phyloP scores from a whole-genome alignment of 2,329 filamentous ascomycete genomes.

The Xylaria sp. region DNA sequence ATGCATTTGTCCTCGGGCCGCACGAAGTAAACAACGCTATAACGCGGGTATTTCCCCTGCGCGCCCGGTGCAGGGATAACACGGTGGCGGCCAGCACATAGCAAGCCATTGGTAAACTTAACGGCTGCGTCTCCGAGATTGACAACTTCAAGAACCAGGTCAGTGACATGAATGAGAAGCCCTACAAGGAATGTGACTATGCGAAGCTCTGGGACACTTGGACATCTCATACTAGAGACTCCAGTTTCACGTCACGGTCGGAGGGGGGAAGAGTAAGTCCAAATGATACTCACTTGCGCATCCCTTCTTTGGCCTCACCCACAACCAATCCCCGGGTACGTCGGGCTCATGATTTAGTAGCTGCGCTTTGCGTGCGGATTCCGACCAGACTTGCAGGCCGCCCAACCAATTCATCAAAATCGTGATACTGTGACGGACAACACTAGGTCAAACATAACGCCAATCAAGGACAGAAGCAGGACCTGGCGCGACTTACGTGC shows the following conservation, averaged over 20 bases:
- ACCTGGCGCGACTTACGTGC: constrained; percentile 37
- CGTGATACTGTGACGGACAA: constrained; percentile 38
- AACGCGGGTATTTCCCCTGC: constrained; percentile 41
- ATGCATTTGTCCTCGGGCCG: constrained; percentile 41
- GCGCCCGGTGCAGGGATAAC: constrained; percentile 42
- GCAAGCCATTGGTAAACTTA: constrained; percentile 42
- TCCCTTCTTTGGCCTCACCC: constrained; percentile 44
- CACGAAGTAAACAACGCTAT: constrained; percentile 46
- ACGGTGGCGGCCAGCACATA: constrained; percentile 45
- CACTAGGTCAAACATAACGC: background rate
- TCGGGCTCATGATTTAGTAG: constrained; percentile 37
- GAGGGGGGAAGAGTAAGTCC: background rate
- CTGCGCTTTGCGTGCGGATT: constrained; percentile 37
- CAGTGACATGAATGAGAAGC: background rate
- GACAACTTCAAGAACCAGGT: constrained; percentile 34
- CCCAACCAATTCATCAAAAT: constrained; percentile 49
- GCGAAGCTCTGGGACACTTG: background rate
- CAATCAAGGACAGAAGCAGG: background rate
- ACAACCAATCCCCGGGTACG: constrained; percentile 43
- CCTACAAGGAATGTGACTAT: background rate
- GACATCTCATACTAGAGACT: background rate
- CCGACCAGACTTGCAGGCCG: constrained; percentile 46
- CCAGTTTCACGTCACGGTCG: background rate
- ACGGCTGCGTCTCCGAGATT: constrained; percentile 48
- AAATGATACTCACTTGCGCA: constrained; percentile 37